These are phyloP conservation scores for Fusarium graminum DNA, from an alignment of 2,329 filamentous ascomycete genomes.

Conservation along the genomic window DNA sequence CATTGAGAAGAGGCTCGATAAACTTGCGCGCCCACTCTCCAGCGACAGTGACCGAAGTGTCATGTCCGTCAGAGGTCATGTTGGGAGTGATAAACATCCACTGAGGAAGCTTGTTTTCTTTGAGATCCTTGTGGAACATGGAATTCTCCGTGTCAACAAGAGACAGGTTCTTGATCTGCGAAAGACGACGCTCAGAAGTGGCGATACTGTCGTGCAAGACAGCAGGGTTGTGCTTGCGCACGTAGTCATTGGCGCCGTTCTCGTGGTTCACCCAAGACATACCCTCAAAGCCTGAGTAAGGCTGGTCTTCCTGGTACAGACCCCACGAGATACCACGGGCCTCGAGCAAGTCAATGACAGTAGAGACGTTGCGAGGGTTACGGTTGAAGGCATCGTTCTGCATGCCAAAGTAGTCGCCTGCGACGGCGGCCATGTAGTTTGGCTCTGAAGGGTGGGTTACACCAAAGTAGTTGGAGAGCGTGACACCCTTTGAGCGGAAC, in stretches of 20 bases:
- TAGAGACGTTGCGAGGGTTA: conserved; percentile 71
- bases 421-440: conserved; percentile 74
- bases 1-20: conserved; percentile 75
- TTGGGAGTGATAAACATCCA: conserved; percentile 79
- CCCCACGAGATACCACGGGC: conserved; percentile 74
- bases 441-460: conserved; percentile 76
- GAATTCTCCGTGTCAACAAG: conserved; percentile 58
- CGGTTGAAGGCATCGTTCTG: conserved; percentile 69
- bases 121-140: conserved; percentile 76
- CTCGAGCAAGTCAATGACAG: conserved; percentile 77
- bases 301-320: conserved; percentile 83
- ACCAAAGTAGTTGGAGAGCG: conserved; percentile 58
- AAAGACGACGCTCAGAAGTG: conserved; percentile 68
- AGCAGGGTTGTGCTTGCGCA: conserved; percentile 82
- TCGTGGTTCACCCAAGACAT: conserved; percentile 71
- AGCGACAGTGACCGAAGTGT: conserved; percentile 76
- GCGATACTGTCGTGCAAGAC: conserved; percentile 76
- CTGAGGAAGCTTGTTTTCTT: conserved; percentile 74
- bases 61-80: conserved; percentile 83
- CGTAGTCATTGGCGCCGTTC: conserved; percentile 79
- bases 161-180: conserved; percentile 78
- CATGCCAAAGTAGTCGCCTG: conserved; percentile 74
- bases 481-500: conserved; percentile 50
- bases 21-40: conserved; percentile 77
- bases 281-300: conserved; percentile 80